phyloP scores from a whole-genome alignment of 305 asterid species.

The Caryopteris hybrid region DNA sequence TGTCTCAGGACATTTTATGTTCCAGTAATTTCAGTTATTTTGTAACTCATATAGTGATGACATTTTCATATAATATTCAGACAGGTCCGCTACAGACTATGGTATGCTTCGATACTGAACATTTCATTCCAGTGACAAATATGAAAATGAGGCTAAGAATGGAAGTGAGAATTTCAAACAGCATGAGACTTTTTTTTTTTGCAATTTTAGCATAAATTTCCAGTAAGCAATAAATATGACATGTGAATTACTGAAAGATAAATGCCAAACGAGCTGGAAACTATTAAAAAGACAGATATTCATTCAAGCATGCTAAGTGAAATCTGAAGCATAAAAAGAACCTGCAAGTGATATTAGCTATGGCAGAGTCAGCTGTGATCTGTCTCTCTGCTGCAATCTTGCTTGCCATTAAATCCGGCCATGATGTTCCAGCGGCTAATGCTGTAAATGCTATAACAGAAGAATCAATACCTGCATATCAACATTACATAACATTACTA shows the following conservation, averaged over 20 bases:
- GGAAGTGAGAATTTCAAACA: no score
- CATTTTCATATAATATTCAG: no score
- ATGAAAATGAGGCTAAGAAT: no score
- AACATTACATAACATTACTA: not conserved
- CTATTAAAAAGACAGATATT: not conserved
- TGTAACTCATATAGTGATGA: no score
- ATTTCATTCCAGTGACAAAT: no score
- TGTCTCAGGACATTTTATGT: no score
- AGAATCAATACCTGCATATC: conserved; percentile 44
- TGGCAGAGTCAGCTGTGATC: conserved; percentile 90
- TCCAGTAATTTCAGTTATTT: no score
- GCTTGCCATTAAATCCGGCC: conserved; percentile 98
- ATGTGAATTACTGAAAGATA: not conserved
- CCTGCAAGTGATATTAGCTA: conserved; percentile 98
- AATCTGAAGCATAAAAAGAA: conserved; percentile 10
- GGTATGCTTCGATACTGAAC: no score
- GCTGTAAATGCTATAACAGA: conserved; percentile 87
- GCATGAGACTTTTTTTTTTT: not conserved
- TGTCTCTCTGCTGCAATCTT: conserved; percentile 99
- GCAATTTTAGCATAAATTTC: not conserved
- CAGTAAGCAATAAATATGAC: not conserved
- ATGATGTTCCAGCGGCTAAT: conserved; percentile 91
- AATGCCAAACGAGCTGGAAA: not conserved
- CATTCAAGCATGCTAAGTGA: not conserved
- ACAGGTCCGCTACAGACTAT: no score